phyloP scores from a whole-genome alignment of 2,329 filamentous ascomycete genomes.

The Trichoderma sp. region DNA sequence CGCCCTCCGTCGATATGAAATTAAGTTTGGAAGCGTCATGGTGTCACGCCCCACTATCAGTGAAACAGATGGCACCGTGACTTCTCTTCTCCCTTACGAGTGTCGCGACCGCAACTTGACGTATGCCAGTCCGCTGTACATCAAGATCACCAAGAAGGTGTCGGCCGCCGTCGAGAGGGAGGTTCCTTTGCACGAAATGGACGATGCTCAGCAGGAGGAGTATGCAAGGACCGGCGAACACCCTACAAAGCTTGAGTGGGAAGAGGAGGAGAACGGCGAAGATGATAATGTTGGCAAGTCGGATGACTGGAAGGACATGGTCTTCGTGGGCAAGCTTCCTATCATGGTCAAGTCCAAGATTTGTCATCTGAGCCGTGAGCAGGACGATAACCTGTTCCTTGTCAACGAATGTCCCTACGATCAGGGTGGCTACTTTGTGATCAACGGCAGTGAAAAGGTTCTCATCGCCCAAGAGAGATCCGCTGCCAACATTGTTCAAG shows the following conservation, averaged over 20 bases:
- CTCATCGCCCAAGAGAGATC: constrained; percentile 96
- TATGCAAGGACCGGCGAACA: constrained; percentile 53
- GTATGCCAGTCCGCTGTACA: constrained; percentile 87
- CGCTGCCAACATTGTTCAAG: constrained; percentile 97
- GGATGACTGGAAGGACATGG: constrained; percentile 62
- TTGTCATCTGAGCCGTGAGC: constrained; percentile 80
- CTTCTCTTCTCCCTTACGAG: constrained; percentile 86
- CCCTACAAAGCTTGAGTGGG: constrained; percentile 58
- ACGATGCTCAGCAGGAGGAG: constrained; percentile 59
- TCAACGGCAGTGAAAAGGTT: constrained; percentile 98
- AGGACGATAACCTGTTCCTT: constrained; percentile 81
- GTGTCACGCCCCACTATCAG: constrained; percentile 87
- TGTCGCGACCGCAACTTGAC: constrained; percentile 93
- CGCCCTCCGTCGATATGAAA: constrained; percentile 86
- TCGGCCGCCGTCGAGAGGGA: constrained; percentile 76
- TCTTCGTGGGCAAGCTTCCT: constrained; percentile 93
- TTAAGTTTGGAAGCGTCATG: constrained; percentile 88
- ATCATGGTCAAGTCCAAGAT: constrained; percentile 98
- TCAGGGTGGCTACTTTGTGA: constrained; percentile 97
- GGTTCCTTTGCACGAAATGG: constrained; percentile 64
- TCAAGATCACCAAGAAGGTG: constrained; percentile 82
- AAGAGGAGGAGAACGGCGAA: constrained; percentile 54
- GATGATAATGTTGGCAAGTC: constrained; percentile 50
- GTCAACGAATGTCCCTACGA: constrained; percentile 98
- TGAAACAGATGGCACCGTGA: constrained; percentile 86